Percentiles rank a stretch among this genome's conserved stretches.
Conservation (phyloP, 306 rosid species). For the Prunus salicina region DNA sequence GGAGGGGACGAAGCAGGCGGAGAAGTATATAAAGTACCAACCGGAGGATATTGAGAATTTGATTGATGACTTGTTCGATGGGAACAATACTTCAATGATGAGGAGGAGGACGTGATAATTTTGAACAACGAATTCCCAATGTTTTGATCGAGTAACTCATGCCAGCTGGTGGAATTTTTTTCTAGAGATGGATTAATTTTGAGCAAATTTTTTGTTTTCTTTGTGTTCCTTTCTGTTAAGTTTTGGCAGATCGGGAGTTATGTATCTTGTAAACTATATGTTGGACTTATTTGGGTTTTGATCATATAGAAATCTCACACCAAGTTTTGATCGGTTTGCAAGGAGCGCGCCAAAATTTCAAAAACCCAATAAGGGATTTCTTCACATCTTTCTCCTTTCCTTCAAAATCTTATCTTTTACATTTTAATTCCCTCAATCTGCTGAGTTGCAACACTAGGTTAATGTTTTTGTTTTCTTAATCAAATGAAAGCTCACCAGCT, state of each 20-base stretch:
- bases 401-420: too few relatives aligned
- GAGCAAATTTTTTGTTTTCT: background rate
- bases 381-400: too few relatives aligned
- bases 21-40: constrained; percentile 71
- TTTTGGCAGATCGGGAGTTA: background rate
- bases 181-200: background rate
- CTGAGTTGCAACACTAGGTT: too few relatives aligned
- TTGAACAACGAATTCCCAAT: too few relatives aligned
- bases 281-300: background rate
- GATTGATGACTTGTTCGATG: constrained; percentile 68
- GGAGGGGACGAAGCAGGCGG: constrained; percentile 58
- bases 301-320: background rate
- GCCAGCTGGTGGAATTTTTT: background rate
- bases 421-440: too few relatives aligned
- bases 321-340: too few relatives aligned
- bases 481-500: too few relatives aligned
- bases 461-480: too few relatives aligned
- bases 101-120: constrained; percentile 33
- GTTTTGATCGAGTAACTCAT: too few relatives aligned
- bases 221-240: background rate
- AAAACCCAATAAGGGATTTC: too few relatives aligned
- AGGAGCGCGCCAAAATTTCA: too few relatives aligned
- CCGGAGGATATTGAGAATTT: constrained; percentile 76
- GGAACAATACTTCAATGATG: constrained; percentile 42
- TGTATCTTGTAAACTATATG: background rate